Percentiles rank a stretch among this genome's conserved stretches.
phyloP scores from a whole-genome alignment of 2,329 filamentous ascomycete genomes.

The Neopestalotiopsis rosae region DNA sequence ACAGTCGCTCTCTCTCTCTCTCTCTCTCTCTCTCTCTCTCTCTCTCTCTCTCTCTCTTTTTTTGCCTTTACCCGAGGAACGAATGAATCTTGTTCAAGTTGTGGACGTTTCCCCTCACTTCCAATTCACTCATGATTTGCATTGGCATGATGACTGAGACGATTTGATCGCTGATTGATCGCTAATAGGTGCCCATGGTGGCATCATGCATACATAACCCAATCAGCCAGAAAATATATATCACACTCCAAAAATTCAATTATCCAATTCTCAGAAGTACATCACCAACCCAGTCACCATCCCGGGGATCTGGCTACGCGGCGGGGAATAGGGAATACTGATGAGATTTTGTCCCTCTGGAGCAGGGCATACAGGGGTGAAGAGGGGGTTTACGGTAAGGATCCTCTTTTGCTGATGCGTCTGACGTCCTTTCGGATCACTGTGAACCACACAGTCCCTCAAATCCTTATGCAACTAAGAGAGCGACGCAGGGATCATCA shows the following conservation, averaged over 20 bases:
- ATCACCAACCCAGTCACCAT: background rate
- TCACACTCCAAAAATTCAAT: background rate
- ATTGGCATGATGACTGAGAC: no score
- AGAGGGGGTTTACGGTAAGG: background rate
- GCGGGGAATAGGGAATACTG: conserved; percentile 1
- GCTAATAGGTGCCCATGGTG: background rate
- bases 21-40: no score
- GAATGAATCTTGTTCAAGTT: no score
- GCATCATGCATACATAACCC: background rate
- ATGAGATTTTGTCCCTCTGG: background rate
- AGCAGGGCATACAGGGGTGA: background rate
- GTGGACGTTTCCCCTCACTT: no score
- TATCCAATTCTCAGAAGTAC: background rate
- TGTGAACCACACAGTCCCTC: background rate
- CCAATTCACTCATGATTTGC: no score
- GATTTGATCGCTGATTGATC: no score
- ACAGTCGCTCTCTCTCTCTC: no score
- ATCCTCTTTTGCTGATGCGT: background rate
- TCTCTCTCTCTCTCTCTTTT: no score
- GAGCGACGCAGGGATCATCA: background rate
- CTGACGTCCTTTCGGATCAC: background rate
- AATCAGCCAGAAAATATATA: background rate
- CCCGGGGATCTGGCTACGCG: background rate
- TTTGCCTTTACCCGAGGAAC: no score
- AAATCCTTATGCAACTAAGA: background rate